Evolutionary conservation across 1,139 yeast genomes (phyloP).

Genomic region (Geotrichum bryndzae): DNA sequence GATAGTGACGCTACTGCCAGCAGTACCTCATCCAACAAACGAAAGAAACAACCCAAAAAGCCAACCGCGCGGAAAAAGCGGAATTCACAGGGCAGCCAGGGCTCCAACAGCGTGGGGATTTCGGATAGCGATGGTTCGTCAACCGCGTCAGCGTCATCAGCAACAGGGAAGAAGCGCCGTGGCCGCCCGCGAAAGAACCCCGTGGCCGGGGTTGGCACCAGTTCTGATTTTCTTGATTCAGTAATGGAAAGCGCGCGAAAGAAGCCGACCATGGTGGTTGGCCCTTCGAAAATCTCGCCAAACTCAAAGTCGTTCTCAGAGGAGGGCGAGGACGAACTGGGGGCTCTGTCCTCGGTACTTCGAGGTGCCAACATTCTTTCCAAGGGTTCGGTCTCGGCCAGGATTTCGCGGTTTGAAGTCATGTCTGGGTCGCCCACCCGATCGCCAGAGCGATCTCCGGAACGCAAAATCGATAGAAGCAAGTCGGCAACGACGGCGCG

Average conservation of each 20-base stretch:
- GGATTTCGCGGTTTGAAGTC: constrained; percentile 13
- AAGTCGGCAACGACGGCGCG: background rate
- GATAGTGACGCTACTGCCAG: constrained; percentile 5
- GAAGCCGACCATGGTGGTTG: constrained; percentile 1
- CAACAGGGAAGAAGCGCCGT: background rate
- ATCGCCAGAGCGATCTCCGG: background rate
- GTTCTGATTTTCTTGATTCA: background rate
- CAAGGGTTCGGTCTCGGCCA: constrained; percentile 12
- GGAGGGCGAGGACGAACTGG: background rate
- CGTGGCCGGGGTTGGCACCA: background rate
- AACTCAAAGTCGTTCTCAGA: background rate
- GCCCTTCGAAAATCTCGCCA: background rate
- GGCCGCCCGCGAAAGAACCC: constrained; percentile 8
- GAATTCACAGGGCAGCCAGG: background rate
- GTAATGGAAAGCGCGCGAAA: background rate
- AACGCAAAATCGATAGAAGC: background rate
- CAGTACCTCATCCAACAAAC: constrained; percentile 4
- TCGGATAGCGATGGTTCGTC: constrained; percentile 11
- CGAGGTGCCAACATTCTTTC: constrained; percentile 6
- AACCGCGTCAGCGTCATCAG: background rate
- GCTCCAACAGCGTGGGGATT: constrained; percentile 1
- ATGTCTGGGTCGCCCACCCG: background rate
- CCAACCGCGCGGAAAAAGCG: background rate
- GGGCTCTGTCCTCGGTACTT: background rate
- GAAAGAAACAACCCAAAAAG: background rate